Base-by-base conservation (phyloP, 2,329 filamentous ascomycete species). In the Sporothrix pseudoabietina region DNA sequence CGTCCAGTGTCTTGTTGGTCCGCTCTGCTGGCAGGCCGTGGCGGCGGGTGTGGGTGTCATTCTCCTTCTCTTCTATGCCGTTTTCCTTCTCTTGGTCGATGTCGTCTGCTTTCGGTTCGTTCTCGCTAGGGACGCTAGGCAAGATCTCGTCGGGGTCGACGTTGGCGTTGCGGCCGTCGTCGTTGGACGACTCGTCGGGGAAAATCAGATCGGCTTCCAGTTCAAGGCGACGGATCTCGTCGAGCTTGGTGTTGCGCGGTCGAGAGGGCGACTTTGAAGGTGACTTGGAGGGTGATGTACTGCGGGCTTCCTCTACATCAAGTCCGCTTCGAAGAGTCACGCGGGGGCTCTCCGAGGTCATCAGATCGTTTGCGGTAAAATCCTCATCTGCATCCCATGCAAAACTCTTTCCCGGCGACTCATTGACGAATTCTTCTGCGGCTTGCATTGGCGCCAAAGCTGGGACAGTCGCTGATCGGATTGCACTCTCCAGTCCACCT, bases 321-420 rank as follows among this genome's bases (percentile, higher is more conserved):
- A 39, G 32, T 61, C 57, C 79, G 80, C 54, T 78, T 79, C 71
- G 81, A 82, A 61, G 76, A 79, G 30, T 83, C 79, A 39, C 79
- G 81, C 70, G 84, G n/a, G 87, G 87, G 75, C 87, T 89, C 75
- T 86, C 82, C 0, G 87, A 89, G 47, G 87, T 78, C 73, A 88
- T 86, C 54, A 89, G 74, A 73, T 89, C 87, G 57, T 84, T 83
- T 12, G 84, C 87, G 0, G 87, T 89, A 75, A 89, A 88, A 72
- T 89, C 87, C 5, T 85, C 84, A 47, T 89, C 87, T 7, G 88
- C 79, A 72, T 88, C 81, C 87, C 87, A 89, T 8, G 83, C 85
- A 73, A 84, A 87, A 76, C 84, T 86, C 78, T 86, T 87, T 70
- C 85, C 84, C 0, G 87, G 86, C n/a, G 78, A 79, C 14, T 75